Evolutionary conservation across 495 filamentous ascomycete species (phyloP), one percentile per base, ranked within the genome.

Genomic region (Talaromyces wortmannii): DNA sequence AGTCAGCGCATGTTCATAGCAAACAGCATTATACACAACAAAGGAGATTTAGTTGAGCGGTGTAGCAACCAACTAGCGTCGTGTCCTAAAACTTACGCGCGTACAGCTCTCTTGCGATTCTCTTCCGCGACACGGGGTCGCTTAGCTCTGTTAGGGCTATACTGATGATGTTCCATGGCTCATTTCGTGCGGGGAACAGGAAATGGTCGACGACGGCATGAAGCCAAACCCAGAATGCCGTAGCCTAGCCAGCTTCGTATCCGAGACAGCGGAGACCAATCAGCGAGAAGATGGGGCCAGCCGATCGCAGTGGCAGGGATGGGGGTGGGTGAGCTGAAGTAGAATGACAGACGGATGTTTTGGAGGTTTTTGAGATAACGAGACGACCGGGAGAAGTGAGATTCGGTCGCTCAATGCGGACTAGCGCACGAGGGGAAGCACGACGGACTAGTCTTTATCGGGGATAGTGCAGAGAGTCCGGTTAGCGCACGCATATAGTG

Each of bases 121-220:
- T 77, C 74, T 57, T 77, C 74, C 44, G 74, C 67, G 54, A 77
- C 71, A 36, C 74, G 74, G 56, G 73, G 72, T 62, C 74, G 70
- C 58, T 77, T 77, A 7, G 52, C 52, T 42, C 23, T 53, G 52
- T 45, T 53, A 5, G 36, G 36, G 13, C 36, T 40, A 13, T 40
- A 40, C 36, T 40, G 36, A 13, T 13, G 36, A 13, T 40, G 36
- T 40, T 40, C 36, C 36, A 40, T 40, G 36, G 36, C 36, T 40
- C 36, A 40, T 40, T 40, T 40, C 36, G 36, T 40, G 36, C 36
- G 36, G 36, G 36, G 36, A 40, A 10, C 8, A 40, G 36, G 36
- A 5, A 40, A 13, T 13, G 2, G 13, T 40, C 8, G 5, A 8
- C 13, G 36, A 8, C 8, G 13, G 13, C 36, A 40, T 40, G 36